Evolutionary conservation across 441 rosid genomes (phyloP).

Genomic region (Populus trichocarpa): DNA sequence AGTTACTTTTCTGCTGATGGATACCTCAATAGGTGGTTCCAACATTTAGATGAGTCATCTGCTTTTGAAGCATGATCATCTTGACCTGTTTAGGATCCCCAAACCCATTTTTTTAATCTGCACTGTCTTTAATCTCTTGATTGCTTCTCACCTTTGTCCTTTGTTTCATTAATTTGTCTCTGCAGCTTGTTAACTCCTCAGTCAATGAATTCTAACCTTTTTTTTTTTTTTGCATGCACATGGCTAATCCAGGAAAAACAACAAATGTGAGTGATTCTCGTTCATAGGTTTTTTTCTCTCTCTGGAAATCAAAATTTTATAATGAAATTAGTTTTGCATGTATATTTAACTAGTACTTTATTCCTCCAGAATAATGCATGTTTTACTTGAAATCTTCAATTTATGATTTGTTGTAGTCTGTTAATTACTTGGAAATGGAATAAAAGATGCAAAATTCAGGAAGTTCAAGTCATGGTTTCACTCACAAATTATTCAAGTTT

Average conservation of each 20-base stretch:
- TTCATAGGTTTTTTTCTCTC: neutral
- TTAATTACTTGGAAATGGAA: neutral
- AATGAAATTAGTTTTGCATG: neutral
- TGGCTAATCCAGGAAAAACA: conserved; percentile 53
- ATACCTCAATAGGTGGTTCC: neutral
- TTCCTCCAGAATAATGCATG: neutral
- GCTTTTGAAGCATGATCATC: neutral
- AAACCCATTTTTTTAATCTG: neutral
- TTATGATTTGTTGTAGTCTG: neutral
- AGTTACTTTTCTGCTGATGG: too few relatives aligned
- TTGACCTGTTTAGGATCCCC: neutral
- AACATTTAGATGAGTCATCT: neutral
- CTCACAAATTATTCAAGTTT: neutral
- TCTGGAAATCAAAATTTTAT: neutral
- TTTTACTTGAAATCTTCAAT: neutral
- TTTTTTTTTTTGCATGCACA: conserved; percentile 19
- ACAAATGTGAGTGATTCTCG: conserved; percentile 36
- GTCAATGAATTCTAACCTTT: conserved; percentile 23
- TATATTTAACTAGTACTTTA: too few relatives aligned
- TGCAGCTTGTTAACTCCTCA: conserved; percentile 12
- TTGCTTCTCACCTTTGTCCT: neutral
- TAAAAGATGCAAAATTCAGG: neutral
- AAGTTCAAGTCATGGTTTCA: neutral
- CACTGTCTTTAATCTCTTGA: neutral
- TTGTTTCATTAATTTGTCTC: conserved; percentile 1